These are phyloP conservation scores for Sarocladium oryzae DNA, from an alignment of 2,329 filamentous ascomycete species.

Conservation along the genomic window DNA sequence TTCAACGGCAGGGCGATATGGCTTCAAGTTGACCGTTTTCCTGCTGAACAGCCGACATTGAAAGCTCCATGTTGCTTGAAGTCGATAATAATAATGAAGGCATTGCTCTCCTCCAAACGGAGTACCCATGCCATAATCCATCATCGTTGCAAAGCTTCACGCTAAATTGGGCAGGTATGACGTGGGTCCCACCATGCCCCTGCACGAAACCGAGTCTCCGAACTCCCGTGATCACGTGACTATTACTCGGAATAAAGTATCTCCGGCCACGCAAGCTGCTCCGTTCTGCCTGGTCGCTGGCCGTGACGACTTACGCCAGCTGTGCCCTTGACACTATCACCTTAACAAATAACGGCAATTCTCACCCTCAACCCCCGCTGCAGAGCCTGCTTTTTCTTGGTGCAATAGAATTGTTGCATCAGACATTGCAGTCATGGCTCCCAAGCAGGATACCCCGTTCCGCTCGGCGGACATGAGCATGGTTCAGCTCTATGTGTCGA, in stretches of 20 bases:
- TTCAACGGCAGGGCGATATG: too few relatives aligned
- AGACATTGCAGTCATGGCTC: constrained; percentile 44
- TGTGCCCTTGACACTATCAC: background rate
- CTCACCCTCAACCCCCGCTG: constrained; percentile 22
- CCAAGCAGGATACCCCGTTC: constrained; percentile 86
- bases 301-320: constrained; percentile 7
- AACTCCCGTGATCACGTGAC: background rate
- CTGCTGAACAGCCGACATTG: too few relatives aligned
- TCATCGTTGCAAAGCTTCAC: too few relatives aligned
- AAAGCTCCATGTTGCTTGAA: too few relatives aligned
- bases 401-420: constrained; percentile 21
- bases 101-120: too few relatives aligned
- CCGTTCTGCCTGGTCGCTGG: constrained; percentile 2
- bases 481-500: constrained; percentile 98
- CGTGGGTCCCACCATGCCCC: constrained; percentile 4
- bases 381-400: constrained; percentile 20
- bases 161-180: constrained; percentile 3
- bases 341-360: constrained; percentile 10
- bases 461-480: constrained; percentile 99
- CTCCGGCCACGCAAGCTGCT: background rate
- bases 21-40: too few relatives aligned
- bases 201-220: constrained; percentile 5
- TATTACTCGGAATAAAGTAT: background rate
- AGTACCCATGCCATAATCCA: too few relatives aligned
- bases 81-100: too few relatives aligned